Percentiles rank a stretch among this genome's conserved stretches.
phyloP scores from a whole-genome alignment of 2,329 filamentous ascomycete genomes.

The Neonectria neomacrospora region DNA sequence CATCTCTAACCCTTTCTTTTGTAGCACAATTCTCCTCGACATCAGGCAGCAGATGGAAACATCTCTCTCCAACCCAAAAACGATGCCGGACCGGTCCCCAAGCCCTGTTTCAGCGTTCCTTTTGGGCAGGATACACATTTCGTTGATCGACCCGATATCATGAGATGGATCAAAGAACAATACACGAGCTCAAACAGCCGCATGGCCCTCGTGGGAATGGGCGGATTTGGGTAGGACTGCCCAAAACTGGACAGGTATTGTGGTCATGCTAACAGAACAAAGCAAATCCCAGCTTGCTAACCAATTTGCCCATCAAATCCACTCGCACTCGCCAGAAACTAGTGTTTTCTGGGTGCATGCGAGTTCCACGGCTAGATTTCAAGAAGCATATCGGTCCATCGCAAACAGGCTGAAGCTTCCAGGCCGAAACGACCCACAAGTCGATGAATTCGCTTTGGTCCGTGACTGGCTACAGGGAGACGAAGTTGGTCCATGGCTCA shows the following conservation, averaged over 20 bases:
- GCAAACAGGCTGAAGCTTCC: conserved; percentile 41
- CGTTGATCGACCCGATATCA: conserved; percentile 43
- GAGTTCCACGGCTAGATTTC: conserved; percentile 48
- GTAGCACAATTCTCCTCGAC: conserved; percentile 11
- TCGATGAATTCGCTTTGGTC: conserved; percentile 48
- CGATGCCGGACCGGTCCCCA: background rate
- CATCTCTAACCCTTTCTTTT: background rate
- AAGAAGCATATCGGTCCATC: conserved; percentile 51
- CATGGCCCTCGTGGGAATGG: conserved; percentile 49
- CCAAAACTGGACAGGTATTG: background rate
- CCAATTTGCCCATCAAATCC: conserved; percentile 49
- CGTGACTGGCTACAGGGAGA: conserved; percentile 43
- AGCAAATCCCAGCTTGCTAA: conserved; percentile 48
- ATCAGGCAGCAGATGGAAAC: conserved; percentile 9
- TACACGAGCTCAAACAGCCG: conserved; percentile 32
- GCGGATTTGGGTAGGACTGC: conserved; percentile 44
- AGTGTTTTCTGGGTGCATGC: conserved; percentile 54
- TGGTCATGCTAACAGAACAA: background rate
- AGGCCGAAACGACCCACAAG: conserved; percentile 44
- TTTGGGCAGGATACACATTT: conserved; percentile 49
- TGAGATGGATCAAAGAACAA: conserved; percentile 36
- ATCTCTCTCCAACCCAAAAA: background rate
- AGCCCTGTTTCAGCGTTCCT: conserved; percentile 32
- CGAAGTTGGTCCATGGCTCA: conserved; percentile 37
- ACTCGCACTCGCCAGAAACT: conserved; percentile 39